phyloP scores from a whole-genome alignment of 169 alveolate genomes.

The Eimeria sp. region DNA sequence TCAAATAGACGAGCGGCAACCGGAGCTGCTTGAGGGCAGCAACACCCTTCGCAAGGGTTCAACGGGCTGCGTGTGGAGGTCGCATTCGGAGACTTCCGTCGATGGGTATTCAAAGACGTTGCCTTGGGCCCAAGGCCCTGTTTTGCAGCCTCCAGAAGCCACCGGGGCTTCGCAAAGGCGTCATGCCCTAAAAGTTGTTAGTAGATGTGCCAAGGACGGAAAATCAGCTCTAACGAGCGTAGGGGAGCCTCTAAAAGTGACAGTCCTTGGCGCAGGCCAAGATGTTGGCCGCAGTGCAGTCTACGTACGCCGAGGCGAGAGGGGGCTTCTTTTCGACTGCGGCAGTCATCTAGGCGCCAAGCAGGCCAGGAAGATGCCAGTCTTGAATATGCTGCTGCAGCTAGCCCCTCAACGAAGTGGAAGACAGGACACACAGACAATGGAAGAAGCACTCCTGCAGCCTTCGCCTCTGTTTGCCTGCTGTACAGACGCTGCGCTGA shows the following conservation, averaged over 20 bases:
- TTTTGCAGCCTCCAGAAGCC: slow-evolving; percentile 44
- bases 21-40: not conserved
- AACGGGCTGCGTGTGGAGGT: not conserved
- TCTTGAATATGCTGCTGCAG: slow-evolving; percentile 89
- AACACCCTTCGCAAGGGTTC: not conserved
- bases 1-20: slow-evolving; percentile 17
- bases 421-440: not conserved
- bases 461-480: slow-evolving; percentile 94
- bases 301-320: slow-evolving; percentile 95
- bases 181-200: not conserved
- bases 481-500: slow-evolving; percentile 35
- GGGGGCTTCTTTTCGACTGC: slow-evolving; percentile 98
- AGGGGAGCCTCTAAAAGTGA: slow-evolving; percentile 81
- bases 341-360: slow-evolving; percentile 98
- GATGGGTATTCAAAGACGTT: not conserved
- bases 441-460: slow-evolving; percentile 98
- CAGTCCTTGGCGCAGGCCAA: slow-evolving; percentile 99
- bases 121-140: slow-evolving; percentile 42
- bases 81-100: not conserved
- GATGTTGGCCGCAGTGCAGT: slow-evolving; percentile 99
- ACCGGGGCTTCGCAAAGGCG: not conserved
- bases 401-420: slow-evolving; percentile 14
- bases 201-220: not conserved
- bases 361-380: slow-evolving; percentile 97
- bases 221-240: not conserved